phyloP scores from a whole-genome alignment of 495 filamentous ascomycete genomes.

The Penicillium steckii region DNA sequence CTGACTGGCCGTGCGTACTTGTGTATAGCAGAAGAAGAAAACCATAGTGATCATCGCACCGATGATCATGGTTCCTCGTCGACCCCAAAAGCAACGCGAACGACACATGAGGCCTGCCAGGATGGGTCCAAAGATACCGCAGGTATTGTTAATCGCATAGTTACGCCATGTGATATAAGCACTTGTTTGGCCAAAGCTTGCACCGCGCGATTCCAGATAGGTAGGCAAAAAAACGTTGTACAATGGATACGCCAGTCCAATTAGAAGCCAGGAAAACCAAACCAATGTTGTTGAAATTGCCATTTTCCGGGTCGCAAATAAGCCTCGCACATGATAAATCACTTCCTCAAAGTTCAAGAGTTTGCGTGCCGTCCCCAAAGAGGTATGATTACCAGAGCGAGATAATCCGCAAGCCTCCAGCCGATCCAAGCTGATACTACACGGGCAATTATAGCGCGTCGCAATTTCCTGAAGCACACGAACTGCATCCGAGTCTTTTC shows the following conservation, averaged over 20 bases:
- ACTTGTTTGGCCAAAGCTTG: conserved; percentile 40
- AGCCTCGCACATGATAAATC: conserved; percentile 56
- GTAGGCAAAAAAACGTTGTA: conserved; percentile 66
- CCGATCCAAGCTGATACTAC: conserved; percentile 60
- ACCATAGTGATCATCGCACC: conserved; percentile 59
- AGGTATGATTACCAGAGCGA: conserved; percentile 18
- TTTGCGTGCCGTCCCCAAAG: conserved; percentile 32
- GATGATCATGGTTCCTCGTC: conserved; percentile 65
- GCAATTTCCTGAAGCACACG: conserved; percentile 61
- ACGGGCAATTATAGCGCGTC: conserved; percentile 59
- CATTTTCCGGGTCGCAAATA: conserved; percentile 62
- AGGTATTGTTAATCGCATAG: conserved; percentile 66
- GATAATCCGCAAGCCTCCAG: conserved; percentile 34
- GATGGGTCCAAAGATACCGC: conserved; percentile 62
- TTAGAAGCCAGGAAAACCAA: conserved; percentile 69
- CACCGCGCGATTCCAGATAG: conserved; percentile 48
- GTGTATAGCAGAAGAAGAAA: conserved; percentile 71
- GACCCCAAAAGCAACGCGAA: conserved; percentile 51
- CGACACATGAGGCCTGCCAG: conserved; percentile 65
- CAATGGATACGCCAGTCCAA: conserved; percentile 67
- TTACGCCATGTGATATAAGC: conserved; percentile 66
- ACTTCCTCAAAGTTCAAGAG: conserved; percentile 50
- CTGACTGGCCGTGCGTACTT: conserved; percentile 56
- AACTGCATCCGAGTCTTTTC: conserved; percentile 61
- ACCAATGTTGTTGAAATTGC: conserved; percentile 61